Evolutionary conservation across 1,139 yeast genomes (phyloP), one percentile per base, ranked within the genome.

Genomic region (Pichia sp.): DNA sequence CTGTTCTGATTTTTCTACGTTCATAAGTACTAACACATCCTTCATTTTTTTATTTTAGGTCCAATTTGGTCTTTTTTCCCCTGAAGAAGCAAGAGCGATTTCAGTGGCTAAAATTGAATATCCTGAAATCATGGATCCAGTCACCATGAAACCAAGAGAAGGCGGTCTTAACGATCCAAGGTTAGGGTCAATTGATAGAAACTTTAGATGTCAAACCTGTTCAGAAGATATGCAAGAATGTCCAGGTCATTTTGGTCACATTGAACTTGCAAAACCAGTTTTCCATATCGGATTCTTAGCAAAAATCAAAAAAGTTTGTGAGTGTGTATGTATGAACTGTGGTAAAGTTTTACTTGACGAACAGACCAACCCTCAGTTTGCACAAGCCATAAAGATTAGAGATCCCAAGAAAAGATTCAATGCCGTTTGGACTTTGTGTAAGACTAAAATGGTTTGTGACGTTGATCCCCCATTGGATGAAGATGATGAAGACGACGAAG

Each of bases 171-270:
- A 90, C 62, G 98, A 94, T 63, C 97, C 98, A 48, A 81, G 97
- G 58, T 73, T 94, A 52, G 99, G 99, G 44, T 86, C 97, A 9
- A 92, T 92, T 56, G 99, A 94, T 67, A 81, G 98, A 64, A 90
- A 88, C 64, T 85, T 85, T 73, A 86, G 87, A 69, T 92, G 99
- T 73, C 97, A 90, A 71, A 92, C 99, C 33, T 92, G 99, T 74
- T 95, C 96, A 59, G 98, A 92, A 66, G 96, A 94, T 60, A 92
- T 92, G 97, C 87, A 94, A 49, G 98, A 92, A 64, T 94, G 99
- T 67, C 97, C 97, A 1, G 99, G 99, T 49, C 99, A 94, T 70
- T 94, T 94, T 68, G 99, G 99, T 55, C 98, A 94, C 63, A 94
- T 94, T 50, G 98, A 94, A 64, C 75, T 94, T 54, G 97, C 98